A percentile compares a stretch with the other conserved stretches of the same genome.
Conservation (phyloP, 2,329 filamentous ascomycete species). For the Stemphylium beticola region DNA sequence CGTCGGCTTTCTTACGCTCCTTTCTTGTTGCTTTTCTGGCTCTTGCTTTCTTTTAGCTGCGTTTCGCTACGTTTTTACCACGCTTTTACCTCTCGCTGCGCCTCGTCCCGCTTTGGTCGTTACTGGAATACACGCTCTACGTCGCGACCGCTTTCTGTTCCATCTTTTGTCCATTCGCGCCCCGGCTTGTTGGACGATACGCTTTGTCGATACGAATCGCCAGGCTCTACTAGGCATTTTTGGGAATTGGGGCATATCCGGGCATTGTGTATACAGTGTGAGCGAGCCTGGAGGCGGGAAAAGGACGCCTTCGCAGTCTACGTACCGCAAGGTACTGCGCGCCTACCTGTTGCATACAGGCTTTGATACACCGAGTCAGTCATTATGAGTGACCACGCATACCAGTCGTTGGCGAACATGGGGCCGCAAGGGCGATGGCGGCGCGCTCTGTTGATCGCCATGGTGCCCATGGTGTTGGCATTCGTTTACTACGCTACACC, state of each 20-base stretch:
- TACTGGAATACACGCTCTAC: neutral
- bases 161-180: neutral
- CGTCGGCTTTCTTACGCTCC: neutral
- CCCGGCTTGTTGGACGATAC: neutral
- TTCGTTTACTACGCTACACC: constrained; percentile 41
- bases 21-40: neutral
- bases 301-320: neutral
- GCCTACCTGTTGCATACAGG: neutral
- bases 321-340: neutral
- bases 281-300: neutral
- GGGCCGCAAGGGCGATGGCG: constrained; percentile 46
- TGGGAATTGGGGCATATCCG: neutral
- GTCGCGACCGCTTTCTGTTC: neutral
- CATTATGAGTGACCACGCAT: constrained; percentile 36
- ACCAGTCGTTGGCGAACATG: constrained; percentile 40
- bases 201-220: neutral
- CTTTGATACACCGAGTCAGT: constrained; percentile 5
- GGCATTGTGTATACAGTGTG: neutral
- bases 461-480: constrained; percentile 38
- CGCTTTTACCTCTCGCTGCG: no score
- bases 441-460: constrained; percentile 39
- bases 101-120: neutral
- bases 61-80: neutral
- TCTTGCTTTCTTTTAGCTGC: neutral
- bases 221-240: neutral